Percentiles rank a stretch among this genome's conserved stretches.
Evolutionary conservation across 305 asterid genomes (phyloP).

Genomic region (Solanum hybrid): DNA sequence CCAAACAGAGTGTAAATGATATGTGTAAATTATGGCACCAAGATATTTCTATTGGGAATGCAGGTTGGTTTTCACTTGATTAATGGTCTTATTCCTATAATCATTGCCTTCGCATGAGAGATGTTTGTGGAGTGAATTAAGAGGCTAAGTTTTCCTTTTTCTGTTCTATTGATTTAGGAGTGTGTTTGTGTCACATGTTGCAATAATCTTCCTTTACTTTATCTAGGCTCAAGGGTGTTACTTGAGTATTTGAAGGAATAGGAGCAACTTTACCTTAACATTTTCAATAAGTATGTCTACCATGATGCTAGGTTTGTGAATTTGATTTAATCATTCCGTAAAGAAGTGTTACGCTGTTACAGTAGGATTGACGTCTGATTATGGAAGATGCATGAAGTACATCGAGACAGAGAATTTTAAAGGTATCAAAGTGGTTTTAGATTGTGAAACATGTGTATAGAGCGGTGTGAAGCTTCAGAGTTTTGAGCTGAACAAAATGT

Average conservation of each 20-base stretch:
- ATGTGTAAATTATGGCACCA: not conserved
- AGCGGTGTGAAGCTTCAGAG: not conserved
- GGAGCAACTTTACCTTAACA: not conserved
- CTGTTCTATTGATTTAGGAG: not conserved
- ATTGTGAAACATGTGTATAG: not conserved
- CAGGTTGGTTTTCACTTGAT: not conserved
- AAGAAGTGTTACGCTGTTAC: not conserved
- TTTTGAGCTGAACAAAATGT: not conserved
- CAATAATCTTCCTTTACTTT: not conserved
- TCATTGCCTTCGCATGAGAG: not conserved
- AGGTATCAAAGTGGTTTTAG: not conserved
- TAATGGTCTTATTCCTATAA: not conserved
- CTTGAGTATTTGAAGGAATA: not conserved
- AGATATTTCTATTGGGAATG: not conserved
- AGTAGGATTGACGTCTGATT: not conserved
- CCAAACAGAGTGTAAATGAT: not conserved
- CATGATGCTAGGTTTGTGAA: not conserved
- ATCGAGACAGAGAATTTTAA: not conserved
- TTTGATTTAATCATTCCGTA: not conserved
- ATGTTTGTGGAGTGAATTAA: not conserved
- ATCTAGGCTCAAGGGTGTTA: not conserved
- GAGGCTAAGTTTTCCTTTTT: not conserved
- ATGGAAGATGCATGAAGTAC: not conserved
- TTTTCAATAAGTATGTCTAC: not conserved
- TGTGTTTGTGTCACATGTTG: not conserved